A percentile compares a stretch with the other conserved stretches of the same genome.
These are phyloP conservation scores for Lepidium sativum DNA, from an alignment of 345 rosid genomes.

Conservation along the genomic window DNA sequence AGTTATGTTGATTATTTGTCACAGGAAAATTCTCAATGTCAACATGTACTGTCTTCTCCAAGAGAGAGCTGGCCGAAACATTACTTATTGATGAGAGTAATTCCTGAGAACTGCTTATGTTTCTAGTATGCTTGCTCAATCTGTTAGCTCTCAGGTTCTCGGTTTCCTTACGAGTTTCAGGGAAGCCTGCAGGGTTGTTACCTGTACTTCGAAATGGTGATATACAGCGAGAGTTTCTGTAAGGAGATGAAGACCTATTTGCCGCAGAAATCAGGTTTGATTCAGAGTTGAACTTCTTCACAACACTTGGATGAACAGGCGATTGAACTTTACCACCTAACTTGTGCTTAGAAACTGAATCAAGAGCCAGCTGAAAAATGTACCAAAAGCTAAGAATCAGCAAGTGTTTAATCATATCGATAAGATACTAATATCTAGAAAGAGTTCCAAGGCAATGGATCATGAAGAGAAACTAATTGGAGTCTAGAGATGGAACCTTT, in stretches of 20 bases:
- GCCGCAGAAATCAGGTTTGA: conserved; percentile 32
- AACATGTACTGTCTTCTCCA: conserved; percentile 57
- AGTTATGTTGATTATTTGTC: conserved; percentile 13
- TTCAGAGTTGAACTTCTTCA: conserved; percentile 32
- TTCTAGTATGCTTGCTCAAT: conserved; percentile 33
- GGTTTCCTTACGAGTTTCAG: conserved; percentile 50
- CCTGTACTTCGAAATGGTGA: conserved; percentile 49
- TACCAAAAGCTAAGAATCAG: not conserved
- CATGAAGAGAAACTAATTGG: not conserved
- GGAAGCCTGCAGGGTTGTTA: conserved; percentile 37
- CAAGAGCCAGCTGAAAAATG: conserved; percentile 39
- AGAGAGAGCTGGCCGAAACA: conserved; percentile 34
- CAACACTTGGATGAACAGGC: conserved; percentile 27
- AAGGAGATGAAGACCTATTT: conserved; percentile 49
- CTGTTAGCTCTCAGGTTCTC: conserved; percentile 38
- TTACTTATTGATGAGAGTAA: conserved; percentile 22
- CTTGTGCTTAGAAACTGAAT: conserved; percentile 34
- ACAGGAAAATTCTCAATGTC: conserved; percentile 38
- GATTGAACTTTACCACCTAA: conserved; percentile 31
- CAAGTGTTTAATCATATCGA: not conserved
- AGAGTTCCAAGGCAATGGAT: not conserved
- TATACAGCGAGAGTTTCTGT: conserved; percentile 36
- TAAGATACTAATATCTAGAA: not conserved
- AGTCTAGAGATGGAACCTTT: conserved; percentile 36
- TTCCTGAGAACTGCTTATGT: conserved; percentile 46